Conservation (phyloP, 2,329 filamentous ascomycete species). For the Colletotrichum eremochloae region DNA sequence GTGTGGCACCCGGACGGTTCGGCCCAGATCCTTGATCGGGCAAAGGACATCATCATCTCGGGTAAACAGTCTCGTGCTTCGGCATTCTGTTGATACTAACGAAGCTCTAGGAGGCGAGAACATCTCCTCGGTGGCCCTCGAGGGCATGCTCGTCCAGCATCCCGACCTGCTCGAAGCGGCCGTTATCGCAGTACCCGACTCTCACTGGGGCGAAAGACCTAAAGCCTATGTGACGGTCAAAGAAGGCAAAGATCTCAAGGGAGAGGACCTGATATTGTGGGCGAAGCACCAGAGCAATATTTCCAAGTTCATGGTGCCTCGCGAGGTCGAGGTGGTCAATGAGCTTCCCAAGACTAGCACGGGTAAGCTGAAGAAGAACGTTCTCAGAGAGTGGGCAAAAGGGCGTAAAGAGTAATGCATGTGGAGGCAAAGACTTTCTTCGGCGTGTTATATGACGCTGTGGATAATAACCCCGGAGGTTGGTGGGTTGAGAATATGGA, state of each 20-base stretch:
- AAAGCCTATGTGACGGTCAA: slow-evolving; percentile 93
- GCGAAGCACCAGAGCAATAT: slow-evolving; percentile 85
- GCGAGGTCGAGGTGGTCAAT: slow-evolving; percentile 80
- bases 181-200: slow-evolving; percentile 88
- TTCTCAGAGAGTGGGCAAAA: slow-evolving; percentile 87
- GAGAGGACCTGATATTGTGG: slow-evolving; percentile 85
- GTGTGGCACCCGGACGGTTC: slow-evolving; percentile 90
- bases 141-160: slow-evolving; percentile 89
- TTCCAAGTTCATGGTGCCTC: slow-evolving; percentile 88
- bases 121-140: slow-evolving; percentile 92
- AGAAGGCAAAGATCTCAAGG: slow-evolving; percentile 69
- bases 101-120: slow-evolving; percentile 84
- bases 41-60: slow-evolving; percentile 98
- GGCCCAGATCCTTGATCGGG: slow-evolving; percentile 91
- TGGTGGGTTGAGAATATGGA: background rate
- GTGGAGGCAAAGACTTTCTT: background rate
- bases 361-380: slow-evolving; percentile 96
- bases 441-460: too few relatives aligned
- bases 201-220: slow-evolving; percentile 92
- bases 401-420: slow-evolving; percentile 23
- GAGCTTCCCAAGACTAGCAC: slow-evolving; percentile 98
- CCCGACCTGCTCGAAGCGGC: slow-evolving; percentile 91
- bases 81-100: slow-evolving; percentile 11
- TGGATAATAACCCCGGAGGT: too few relatives aligned
- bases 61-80: slow-evolving; percentile 63